phyloP scores from a whole-genome alignment of 2,329 filamentous ascomycete genomes.

The Proliferodiscus dingleyae region DNA sequence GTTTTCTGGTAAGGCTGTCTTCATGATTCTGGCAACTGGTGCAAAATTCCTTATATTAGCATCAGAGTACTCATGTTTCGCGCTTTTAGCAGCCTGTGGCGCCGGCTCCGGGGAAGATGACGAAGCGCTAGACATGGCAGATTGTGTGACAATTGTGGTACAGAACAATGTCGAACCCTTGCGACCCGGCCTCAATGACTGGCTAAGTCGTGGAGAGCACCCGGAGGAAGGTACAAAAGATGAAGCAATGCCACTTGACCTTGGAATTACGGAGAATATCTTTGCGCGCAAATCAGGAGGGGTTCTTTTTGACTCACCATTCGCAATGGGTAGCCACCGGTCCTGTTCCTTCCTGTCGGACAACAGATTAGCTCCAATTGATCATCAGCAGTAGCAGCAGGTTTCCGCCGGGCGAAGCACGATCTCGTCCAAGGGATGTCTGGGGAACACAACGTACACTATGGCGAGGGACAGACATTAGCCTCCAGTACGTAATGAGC shows the following conservation, averaged over 20 bases:
- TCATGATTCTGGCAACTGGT: conserved; percentile 99
- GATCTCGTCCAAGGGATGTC: not conserved
- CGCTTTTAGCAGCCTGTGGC: conserved; percentile 40
- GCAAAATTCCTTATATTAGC: conserved; percentile 93
- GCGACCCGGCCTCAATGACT: conserved; percentile 28
- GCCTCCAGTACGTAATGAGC: not conserved
- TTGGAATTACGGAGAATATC: conserved; percentile 25
- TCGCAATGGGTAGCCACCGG: conserved; percentile 98
- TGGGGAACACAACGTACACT: too few relatives aligned
- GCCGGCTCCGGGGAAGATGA: conserved; percentile 45
- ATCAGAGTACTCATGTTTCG: conserved; percentile 47
- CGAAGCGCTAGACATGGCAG: conserved; percentile 53
- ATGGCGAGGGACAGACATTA: not conserved
- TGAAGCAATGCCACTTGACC: conserved; percentile 45
- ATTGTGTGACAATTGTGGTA: conserved; percentile 28
- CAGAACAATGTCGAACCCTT: conserved; percentile 28
- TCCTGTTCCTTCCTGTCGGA: too few relatives aligned
- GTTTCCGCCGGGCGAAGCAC: not conserved
- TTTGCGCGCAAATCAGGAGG: conserved; percentile 47
- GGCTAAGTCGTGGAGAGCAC: conserved; percentile 28
- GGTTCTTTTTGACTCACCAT: conserved; percentile 71
- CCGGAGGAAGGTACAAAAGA: conserved; percentile 39
- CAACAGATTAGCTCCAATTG: conserved; percentile 62
- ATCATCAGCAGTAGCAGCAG: too few relatives aligned
- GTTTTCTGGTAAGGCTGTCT: conserved; percentile 92